Conservation (phyloP, 2,329 filamentous ascomycete species). For the Hortaea werneckii region DNA sequence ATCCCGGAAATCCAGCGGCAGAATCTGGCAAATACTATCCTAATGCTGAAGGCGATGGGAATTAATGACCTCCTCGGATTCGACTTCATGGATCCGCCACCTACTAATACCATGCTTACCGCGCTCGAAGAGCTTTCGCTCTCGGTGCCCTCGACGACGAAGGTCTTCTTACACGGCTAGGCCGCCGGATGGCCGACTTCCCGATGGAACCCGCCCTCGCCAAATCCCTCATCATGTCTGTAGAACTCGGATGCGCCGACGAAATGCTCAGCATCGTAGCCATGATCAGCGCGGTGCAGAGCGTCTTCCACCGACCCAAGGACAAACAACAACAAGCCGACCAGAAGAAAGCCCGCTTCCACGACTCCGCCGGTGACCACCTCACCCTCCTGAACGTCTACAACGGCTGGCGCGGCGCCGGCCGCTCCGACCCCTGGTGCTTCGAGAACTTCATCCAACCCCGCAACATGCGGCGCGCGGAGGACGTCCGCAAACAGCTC, state of each 20-base stretch:
- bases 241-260: conserved; percentile 81
- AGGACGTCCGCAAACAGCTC: conserved; percentile 86
- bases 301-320: conserved; percentile 88
- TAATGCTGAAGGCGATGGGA: conserved; percentile 98
- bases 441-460: conserved; percentile 97
- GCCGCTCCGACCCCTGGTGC: conserved; percentile 81
- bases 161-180: conserved; percentile 80
- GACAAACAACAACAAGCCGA: conserved; percentile 96
- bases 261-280: conserved; percentile 91
- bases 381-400: conserved; percentile 93
- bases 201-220: conserved; percentile 92
- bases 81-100: conserved; percentile 97
- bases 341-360: conserved; percentile 95
- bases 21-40: conserved; percentile 82
- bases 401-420: conserved; percentile 85
- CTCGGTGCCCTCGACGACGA: conserved; percentile 89
- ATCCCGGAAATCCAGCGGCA: conserved; percentile 95
- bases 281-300: conserved; percentile 73
- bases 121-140: conserved; percentile 93
- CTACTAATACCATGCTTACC: conserved; percentile 94
- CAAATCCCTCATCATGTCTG: conserved; percentile 79
- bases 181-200: conserved; percentile 96
- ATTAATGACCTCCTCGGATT: conserved; percentile 97
- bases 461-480: conserved; percentile 74
- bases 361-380: conserved; percentile 89